Percentiles rank a stretch among this genome's conserved stretches.
Evolutionary conservation across 2,329 filamentous ascomycete species (phyloP).

Genomic region (Cladophialophora chaetospira): DNA sequence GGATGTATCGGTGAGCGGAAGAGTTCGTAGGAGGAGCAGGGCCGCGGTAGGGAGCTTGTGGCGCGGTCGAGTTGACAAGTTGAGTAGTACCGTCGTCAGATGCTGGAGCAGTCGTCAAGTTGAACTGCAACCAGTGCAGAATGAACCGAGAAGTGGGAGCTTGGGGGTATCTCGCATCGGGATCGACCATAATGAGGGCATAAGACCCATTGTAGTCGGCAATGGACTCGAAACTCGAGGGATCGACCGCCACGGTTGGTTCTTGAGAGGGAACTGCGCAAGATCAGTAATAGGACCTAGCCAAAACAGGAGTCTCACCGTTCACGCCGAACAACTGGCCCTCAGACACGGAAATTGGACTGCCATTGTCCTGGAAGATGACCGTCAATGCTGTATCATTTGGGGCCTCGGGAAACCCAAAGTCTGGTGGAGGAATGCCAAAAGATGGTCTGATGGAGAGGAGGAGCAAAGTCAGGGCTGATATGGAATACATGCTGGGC

Average conservation of each 20-base stretch:
- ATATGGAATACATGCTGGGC: neutral
- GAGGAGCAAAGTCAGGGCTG: neutral
- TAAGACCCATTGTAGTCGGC: slow-evolving; percentile 28
- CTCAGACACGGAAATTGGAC: slow-evolving; percentile 17
- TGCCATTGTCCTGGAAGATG: slow-evolving; percentile 25
- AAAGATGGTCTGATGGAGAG: neutral
- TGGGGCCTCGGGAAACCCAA: slow-evolving; percentile 28
- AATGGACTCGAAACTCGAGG: slow-evolving; percentile 23
- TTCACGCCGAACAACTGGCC: slow-evolving; percentile 27
- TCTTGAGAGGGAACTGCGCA: slow-evolving; percentile 21
- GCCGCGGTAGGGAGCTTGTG: slow-evolving; percentile 21
- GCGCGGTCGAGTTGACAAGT: slow-evolving; percentile 22
- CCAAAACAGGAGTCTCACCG: slow-evolving; percentile 8
- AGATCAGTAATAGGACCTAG: neutral
- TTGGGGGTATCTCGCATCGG: slow-evolving; percentile 29
- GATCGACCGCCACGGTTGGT: slow-evolving; percentile 27
- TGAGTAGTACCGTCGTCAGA: slow-evolving; percentile 23
- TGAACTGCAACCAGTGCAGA: slow-evolving; percentile 30
- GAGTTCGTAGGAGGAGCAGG: slow-evolving; percentile 29
- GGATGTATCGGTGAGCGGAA: slow-evolving; percentile 32
- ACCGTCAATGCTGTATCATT: slow-evolving; percentile 25
- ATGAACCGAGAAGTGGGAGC: slow-evolving; percentile 23
- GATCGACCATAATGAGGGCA: slow-evolving; percentile 31
- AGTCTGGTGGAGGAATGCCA: slow-evolving; percentile 28
- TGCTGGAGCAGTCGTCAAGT: slow-evolving; percentile 17